Evolutionary conservation across 441 rosid genomes (phyloP).

Genomic region (Adansonia gregorii): DNA sequence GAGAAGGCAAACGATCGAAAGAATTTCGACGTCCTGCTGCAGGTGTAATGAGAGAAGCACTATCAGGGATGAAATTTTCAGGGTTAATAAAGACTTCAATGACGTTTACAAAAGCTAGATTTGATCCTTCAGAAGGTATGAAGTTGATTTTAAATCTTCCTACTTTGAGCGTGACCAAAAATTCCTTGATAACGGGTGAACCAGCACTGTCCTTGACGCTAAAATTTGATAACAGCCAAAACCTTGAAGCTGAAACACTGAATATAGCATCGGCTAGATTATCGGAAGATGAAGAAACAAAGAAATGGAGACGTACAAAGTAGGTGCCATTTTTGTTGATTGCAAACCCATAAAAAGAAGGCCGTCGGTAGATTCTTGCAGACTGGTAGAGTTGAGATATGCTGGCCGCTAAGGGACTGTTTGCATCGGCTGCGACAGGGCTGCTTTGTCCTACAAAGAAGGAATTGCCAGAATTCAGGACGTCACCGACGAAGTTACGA

Average conservation of each 20-base stretch:
- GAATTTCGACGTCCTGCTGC: background rate
- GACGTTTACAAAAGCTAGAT: constrained; percentile 57
- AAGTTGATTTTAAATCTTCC: constrained; percentile 36
- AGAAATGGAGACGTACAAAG: constrained; percentile 64
- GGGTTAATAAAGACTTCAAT: constrained; percentile 57
- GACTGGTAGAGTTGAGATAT: constrained; percentile 42
- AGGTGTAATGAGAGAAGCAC: constrained; percentile 15
- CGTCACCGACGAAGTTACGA: constrained; percentile 41
- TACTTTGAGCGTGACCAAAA: constrained; percentile 29
- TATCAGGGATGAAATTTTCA: constrained; percentile 38
- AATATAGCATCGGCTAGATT: constrained; percentile 49
- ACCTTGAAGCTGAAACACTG: constrained; percentile 44
- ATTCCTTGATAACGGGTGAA: constrained; percentile 30
- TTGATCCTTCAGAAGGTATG: constrained; percentile 28
- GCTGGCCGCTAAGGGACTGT: constrained; percentile 18
- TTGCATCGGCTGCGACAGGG: background rate
- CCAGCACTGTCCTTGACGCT: constrained; percentile 1
- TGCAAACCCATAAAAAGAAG: constrained; percentile 37
- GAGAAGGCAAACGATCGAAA: constrained; percentile 31
- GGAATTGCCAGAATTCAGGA: constrained; percentile 30
- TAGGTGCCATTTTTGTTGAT: constrained; percentile 38
- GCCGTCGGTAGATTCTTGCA: constrained; percentile 47
- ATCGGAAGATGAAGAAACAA: constrained; percentile 29
- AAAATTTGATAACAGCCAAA: constrained; percentile 41
- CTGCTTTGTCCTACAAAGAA: constrained; percentile 24